Evolutionary conservation across 2,329 filamentous ascomycete genomes (phyloP).

Genomic region (Colletotrichum chlorophyti): DNA sequence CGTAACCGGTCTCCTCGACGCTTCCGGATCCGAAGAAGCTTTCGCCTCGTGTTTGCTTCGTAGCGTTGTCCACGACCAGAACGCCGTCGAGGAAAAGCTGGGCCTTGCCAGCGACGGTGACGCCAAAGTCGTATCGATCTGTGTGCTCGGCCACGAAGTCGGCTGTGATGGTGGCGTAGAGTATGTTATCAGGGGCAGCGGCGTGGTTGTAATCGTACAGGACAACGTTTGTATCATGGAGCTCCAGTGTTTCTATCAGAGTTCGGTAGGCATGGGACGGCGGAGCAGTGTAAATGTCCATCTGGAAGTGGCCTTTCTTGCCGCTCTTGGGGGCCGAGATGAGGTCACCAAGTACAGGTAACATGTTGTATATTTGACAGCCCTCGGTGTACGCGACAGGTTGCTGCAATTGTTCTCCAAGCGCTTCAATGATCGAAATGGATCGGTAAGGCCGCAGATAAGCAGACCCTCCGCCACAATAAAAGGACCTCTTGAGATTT

Average conservation of each 20-base stretch:
- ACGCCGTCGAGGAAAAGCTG: conserved; percentile 39
- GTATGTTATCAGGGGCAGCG: conserved; percentile 25
- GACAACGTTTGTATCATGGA: conserved; percentile 31
- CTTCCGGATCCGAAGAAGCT: conserved; percentile 41
- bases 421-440: conserved; percentile 37
- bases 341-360: conserved; percentile 39
- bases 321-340: too few relatives aligned
- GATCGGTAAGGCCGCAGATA: conserved; percentile 39
- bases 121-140: conserved; percentile 38
- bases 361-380: conserved; percentile 37
- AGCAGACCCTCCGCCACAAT: conserved; percentile 41
- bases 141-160: conserved; percentile 28
- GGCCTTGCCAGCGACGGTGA: conserved; percentile 41
- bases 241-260: conserved; percentile 25
- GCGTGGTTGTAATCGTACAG: conserved; percentile 34
- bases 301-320: too few relatives aligned
- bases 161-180: conserved; percentile 31
- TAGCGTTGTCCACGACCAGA: conserved; percentile 39
- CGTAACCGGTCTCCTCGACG: conserved; percentile 36
- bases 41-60: conserved; percentile 39
- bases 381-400: conserved; percentile 31
- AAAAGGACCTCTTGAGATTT: conserved; percentile 50
- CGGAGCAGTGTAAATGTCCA: conserved; percentile 33
- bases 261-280: conserved; percentile 2
- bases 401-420: conserved; percentile 33